phyloP scores from a whole-genome alignment of 345 rosid species.

The Camelina neglecta region DNA sequence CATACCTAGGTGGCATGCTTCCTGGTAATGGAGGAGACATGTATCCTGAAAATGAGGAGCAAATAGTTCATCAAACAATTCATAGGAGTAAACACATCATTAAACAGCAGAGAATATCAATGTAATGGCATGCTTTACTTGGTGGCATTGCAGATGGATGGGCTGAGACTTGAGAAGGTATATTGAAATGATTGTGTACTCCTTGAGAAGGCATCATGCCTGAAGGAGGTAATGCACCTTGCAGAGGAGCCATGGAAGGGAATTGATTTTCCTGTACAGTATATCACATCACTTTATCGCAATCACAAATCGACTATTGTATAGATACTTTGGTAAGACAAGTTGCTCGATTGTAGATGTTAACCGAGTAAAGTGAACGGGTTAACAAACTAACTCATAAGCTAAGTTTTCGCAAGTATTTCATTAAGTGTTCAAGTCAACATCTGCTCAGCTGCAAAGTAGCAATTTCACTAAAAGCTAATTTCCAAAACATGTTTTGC shows the following conservation, averaged over 20 bases:
- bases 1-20: conserved; percentile 62
- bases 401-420: not conserved
- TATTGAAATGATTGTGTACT: conserved; percentile 49
- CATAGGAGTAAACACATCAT: conserved; percentile 1
- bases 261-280: conserved; percentile 55
- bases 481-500: conserved; percentile 12
- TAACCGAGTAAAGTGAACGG: not conserved
- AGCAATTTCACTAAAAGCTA: not conserved
- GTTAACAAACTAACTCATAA: conserved; percentile 4
- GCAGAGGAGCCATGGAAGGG: conserved; percentile 75
- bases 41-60: conserved; percentile 57
- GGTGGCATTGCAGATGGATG: conserved; percentile 59
- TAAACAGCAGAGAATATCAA: not conserved
- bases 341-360: not conserved
- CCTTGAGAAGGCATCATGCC: conserved; percentile 61
- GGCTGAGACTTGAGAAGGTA: conserved; percentile 53
- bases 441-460: not conserved
- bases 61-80: conserved; percentile 24
- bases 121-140: conserved; percentile 49
- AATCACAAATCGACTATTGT: not conserved
- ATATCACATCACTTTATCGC: conserved; percentile 32
- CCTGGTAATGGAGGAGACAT: conserved; percentile 60
- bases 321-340: not conserved
- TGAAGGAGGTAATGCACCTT: conserved; percentile 63
- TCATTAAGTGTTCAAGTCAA: not conserved